phyloP scores from a whole-genome alignment of 176 grass and related monocot genomes.

The Tuctoria greenei region DNA sequence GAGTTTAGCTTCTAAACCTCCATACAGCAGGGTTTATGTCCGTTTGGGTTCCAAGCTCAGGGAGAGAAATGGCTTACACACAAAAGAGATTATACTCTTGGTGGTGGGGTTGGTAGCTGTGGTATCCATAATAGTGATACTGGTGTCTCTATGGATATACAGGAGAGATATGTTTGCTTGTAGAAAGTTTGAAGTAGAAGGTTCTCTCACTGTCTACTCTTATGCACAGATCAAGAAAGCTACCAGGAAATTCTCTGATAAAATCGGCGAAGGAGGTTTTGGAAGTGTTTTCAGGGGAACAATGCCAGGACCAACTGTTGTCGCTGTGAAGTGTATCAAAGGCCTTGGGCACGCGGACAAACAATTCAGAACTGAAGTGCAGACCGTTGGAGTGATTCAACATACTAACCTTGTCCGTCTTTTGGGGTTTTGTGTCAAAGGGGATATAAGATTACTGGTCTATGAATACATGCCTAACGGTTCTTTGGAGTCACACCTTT shows the following conservation, averaged over 20 bases:
- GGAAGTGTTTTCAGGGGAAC: constrained; percentile 35
- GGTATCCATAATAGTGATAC: neutral
- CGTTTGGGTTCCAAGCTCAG: constrained; percentile 19
- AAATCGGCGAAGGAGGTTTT: constrained; percentile 24
- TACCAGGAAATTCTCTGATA: constrained; percentile 28
- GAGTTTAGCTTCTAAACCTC: constrained; percentile 11
- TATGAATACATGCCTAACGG: constrained; percentile 33
- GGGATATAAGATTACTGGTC: constrained; percentile 5
- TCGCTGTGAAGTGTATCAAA: constrained; percentile 19
- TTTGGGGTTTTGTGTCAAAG: constrained; percentile 26
- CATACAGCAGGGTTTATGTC: constrained; percentile 24
- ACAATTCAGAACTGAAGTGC: constrained; percentile 29
- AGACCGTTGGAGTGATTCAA: constrained; percentile 11
- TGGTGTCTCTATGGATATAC: neutral
- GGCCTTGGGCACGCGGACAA: neutral
- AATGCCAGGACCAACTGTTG: neutral
- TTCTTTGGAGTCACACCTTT: constrained; percentile 19
- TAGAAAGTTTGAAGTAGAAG: constrained; percentile 22
- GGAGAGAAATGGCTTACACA: neutral
- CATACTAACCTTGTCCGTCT: constrained; percentile 26
- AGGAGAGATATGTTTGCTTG: neutral
- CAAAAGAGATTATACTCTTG: neutral
- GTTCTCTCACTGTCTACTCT: constrained; percentile 28
- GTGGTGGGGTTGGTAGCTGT: neutral
- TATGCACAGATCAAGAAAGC: constrained; percentile 12